Evolutionary conservation across 345 rosid species (phyloP).

Genomic region (Adansonia digitata): DNA sequence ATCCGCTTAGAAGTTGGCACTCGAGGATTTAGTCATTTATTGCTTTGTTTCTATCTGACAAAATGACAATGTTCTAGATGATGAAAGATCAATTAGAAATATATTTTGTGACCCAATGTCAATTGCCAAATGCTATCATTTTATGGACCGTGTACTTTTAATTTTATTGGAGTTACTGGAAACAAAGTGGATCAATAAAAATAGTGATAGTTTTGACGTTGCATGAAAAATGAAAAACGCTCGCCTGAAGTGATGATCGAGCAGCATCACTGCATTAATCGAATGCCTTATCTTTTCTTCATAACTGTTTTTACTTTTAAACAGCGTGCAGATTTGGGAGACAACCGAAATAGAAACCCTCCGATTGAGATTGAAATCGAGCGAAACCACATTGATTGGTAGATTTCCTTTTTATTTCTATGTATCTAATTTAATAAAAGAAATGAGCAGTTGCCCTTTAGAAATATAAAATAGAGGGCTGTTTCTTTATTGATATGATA

Average conservation of each 20-base stretch:
- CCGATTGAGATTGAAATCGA: neutral
- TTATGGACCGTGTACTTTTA: neutral
- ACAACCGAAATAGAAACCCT: neutral
- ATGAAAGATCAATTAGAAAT: neutral
- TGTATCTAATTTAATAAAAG: neutral
- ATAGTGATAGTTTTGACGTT: neutral
- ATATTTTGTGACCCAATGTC: neutral
- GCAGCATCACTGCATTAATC: neutral
- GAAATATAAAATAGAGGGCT: neutral
- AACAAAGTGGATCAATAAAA: neutral
- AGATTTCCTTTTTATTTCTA: neutral
- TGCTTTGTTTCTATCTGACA: neutral
- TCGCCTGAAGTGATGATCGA: neutral
- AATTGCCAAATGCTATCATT: neutral
- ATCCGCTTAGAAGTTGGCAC: no score
- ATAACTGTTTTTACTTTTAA: neutral
- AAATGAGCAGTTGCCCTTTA: no score
- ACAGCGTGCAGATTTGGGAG: neutral
- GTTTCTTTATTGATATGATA: neutral
- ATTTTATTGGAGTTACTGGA: neutral
- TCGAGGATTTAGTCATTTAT: neutral
- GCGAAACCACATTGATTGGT: neutral
- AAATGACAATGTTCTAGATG: neutral
- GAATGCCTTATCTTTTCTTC: neutral
- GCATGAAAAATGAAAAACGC: neutral